Conservation (phyloP, 139 green algal genomes). For the Chlamydomonas sp. region DNA sequence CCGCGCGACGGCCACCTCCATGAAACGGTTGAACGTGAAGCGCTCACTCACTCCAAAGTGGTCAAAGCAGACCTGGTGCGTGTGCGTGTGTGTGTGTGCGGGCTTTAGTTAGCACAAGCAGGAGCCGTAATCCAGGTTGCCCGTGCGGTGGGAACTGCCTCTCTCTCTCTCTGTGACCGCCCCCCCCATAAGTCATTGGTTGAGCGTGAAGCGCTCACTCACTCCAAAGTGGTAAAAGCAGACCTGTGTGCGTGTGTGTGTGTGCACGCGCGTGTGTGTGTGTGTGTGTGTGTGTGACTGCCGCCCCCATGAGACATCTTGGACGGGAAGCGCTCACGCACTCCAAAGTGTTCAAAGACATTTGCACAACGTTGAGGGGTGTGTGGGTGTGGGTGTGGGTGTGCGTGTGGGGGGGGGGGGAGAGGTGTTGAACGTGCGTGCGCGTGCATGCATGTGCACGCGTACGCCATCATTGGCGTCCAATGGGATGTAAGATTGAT, state of each 20-base stretch:
- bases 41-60: slow-evolving; percentile 22
- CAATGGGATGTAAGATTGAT: too few relatives aligned
- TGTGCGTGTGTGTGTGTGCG: background rate
- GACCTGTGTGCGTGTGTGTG: background rate
- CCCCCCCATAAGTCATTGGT: slow-evolving; percentile 49
- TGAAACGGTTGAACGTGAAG: slow-evolving; percentile 49
- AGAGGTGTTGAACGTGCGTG: too few relatives aligned
- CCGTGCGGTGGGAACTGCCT: background rate
- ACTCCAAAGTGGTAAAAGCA: slow-evolving; percentile 28
- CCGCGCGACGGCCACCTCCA: slow-evolving; percentile 41
- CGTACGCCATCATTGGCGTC: too few relatives aligned
- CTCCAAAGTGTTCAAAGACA: too few relatives aligned
- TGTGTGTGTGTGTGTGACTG: too few relatives aligned
- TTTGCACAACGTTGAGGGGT: too few relatives aligned
- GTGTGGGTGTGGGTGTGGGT: too few relatives aligned
- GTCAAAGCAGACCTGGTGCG: slow-evolving; percentile 21
- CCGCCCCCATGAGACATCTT: slow-evolving; percentile 47
- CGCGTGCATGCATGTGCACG: too few relatives aligned
- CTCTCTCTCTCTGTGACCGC: too few relatives aligned
- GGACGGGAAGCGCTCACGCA: slow-evolving; percentile 38
- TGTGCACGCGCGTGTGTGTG: background rate
- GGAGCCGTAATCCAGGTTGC: too few relatives aligned
- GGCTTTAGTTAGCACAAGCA: too few relatives aligned
- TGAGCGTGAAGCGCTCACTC: slow-evolving; percentile 34
- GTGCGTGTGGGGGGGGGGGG: too few relatives aligned